Base-by-base conservation (phyloP, 2,329 filamentous ascomycete species). In the Rhexocercosporidium sp. region DNA sequence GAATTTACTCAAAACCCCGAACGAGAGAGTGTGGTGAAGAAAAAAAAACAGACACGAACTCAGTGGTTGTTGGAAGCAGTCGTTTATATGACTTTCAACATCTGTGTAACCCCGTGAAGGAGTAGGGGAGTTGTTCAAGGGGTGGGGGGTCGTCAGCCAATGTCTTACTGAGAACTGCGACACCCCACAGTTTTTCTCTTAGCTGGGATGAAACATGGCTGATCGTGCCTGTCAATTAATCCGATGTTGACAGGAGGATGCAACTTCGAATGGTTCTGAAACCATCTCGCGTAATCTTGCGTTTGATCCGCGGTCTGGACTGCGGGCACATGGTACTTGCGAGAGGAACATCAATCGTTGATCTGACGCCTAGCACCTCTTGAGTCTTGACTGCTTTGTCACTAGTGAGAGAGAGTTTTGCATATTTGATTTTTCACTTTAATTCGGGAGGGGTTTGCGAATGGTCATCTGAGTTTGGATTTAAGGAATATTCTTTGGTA, bases 291-390 rank as follows among this genome's bases (percentile, higher is more conserved):
- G 18, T 41, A n/a, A 7, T 37, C 20, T 12, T n/a, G 31, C 11
- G 54, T 57, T 57, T 57, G 54, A 57, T 57, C 20, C n/a, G 11
- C 54, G 54, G 54, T 57, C n/a, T 39, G 54, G 14, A 56, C 34
- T 41, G 31, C 20, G 54, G 12, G 34, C 31, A 53, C 49, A 12
- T 53, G n/a, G 44, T 22, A 47, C n/a, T n/a, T n/a, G n/a, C 44
- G 44, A 7, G 31, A 9, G 34, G 54, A 18, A 41, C 54, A 57
- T 39, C 31, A 57, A 39, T 41, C 31, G 54, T 25, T 57, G 34
- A 57, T 41, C 54, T 57, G n/a, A 39, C 54, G 20, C n/a, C n/a
- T n/a, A n/a, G n/a, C n/a, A n/a, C n/a, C n/a, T n/a, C n/a, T n/a
- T n/a, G 37, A 56, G 27, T 37, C 29, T 11, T 57, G 54, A 41